Base-by-base conservation (phyloP, 352 stramenopile genomes). In the Globisporangium orthogonon region DNA sequence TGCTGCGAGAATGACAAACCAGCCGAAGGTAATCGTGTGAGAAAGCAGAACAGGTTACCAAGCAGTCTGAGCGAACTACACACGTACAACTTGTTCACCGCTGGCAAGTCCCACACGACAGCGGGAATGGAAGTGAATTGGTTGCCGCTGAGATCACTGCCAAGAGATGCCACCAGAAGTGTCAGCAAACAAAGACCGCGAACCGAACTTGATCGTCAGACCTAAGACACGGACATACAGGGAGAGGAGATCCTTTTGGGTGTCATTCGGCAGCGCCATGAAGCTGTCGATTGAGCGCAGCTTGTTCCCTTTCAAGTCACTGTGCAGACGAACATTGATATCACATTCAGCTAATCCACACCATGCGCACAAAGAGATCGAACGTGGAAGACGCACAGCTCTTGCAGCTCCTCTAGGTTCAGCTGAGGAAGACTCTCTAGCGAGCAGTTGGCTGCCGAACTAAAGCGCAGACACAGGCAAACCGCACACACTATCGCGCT, bases 21-120 rank as follows among this genome's bases (percentile, higher is more conserved):
- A n/a, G n/a, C n/a, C n/a, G 15, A 33, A 35, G 23, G 35, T 4
- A 39, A n/a, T n/a, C 13, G 14, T 15, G 40, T 45, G 17, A 44
- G 11, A 28, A 14, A 2, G 4, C 30, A 7, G 0, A 14, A 51
- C n/a, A 56, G 47, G 35, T 7, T 28, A n/a, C n/a, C n/a, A n/a
- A 15, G 15, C 1, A 57, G 41, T 9, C 7, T 18, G 4, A 39
- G 6, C 3, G 5, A 18, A 13, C 23, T 5, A 31, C 45, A 37
- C 17, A 55, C 55, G 35, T 61, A 61, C 55, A 61, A 61, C 30
- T 31, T 37, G 37, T 35, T 41, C 13, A 55, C 9, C 13, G 55
- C 40, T 15, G 55, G 30, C 9, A 61, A 37, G 7, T 40, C 40
- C 47, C 46, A 55, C 37, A 61, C 47, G 35, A 54, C 15, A 14